Percentiles rank a stretch among this genome's conserved stretches.
phyloP scores from a whole-genome alignment of 148 eudicot genomes.

The Arbutus unedo region DNA sequence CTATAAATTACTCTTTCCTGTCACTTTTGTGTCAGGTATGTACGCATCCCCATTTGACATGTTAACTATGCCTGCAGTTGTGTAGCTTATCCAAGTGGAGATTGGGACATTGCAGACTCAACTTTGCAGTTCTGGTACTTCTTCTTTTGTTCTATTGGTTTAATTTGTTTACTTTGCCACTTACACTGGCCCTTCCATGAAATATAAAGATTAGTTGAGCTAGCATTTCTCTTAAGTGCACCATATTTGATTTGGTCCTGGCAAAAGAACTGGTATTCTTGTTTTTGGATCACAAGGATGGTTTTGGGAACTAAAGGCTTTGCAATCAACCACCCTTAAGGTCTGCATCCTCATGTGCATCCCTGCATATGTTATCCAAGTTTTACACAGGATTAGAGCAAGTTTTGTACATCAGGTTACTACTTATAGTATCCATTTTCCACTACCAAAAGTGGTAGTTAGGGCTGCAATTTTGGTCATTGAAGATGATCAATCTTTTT shows the following conservation, averaged over 20 bases:
- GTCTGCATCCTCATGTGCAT: constrained; percentile 6
- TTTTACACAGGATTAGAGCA: background rate
- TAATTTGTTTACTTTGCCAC: constrained; percentile 13
- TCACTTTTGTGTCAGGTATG: constrained; percentile 13
- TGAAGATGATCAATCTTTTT: background rate
- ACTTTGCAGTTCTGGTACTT: constrained; percentile 93
- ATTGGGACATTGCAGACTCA: constrained; percentile 94
- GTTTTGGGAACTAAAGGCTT: background rate
- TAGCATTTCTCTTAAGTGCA: background rate
- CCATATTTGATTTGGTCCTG: background rate
- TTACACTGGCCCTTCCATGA: background rate
- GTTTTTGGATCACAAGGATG: background rate
- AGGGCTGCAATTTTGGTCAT: background rate
- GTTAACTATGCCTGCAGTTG: constrained; percentile 57
- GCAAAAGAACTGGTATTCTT: background rate
- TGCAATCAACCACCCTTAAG: background rate
- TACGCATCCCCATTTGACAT: constrained; percentile 8
- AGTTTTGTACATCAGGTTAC: background rate
- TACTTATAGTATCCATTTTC: background rate
- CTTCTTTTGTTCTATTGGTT: background rate
- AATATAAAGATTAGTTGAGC: constrained; percentile 6
- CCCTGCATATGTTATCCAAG: background rate
- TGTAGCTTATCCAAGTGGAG: constrained; percentile 79
- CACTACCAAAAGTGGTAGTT: constrained; percentile 1
- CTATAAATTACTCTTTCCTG: constrained; percentile 3